Conservation (phyloP, 805 yeast genomes). For the Ogataea trehalophila region DNA sequence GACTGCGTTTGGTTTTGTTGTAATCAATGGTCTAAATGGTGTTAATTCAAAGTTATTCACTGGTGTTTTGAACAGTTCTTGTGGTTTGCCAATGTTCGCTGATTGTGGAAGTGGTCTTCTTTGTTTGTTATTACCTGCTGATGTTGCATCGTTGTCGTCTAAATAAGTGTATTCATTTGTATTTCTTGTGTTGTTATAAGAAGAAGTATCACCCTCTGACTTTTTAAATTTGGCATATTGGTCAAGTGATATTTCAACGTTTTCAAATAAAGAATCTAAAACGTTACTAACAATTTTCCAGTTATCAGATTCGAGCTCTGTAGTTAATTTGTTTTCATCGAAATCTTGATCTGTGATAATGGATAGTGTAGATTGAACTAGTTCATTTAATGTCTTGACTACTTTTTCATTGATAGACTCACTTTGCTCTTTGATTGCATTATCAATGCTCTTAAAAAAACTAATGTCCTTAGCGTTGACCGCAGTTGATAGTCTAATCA, state of each 20-base stretch:
- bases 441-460: conserved; percentile 65
- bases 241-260: conserved; percentile 66
- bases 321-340: conserved; percentile 22
- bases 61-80: conserved; percentile 47
- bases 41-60: conserved; percentile 59
- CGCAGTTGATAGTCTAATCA: conserved; percentile 63
- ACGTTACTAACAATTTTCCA: conserved; percentile 63
- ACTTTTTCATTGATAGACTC: conserved; percentile 38
- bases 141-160: conserved; percentile 45
- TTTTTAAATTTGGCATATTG: conserved; percentile 26
- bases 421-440: conserved; percentile 35
- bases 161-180: conserved; percentile 39
- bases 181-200: background rate
- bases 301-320: conserved; percentile 34
- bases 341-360: conserved; percentile 22
- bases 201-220: background rate
- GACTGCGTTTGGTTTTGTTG: conserved; percentile 67
- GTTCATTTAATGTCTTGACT: conserved; percentile 40
- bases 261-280: conserved; percentile 71
- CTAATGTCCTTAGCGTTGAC: conserved; percentile 77
- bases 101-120: conserved; percentile 7
- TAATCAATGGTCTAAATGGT: conserved; percentile 76
- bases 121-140: conserved; percentile 5
- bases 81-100: conserved; percentile 53
- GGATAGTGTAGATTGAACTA: conserved; percentile 29